Evolutionary conservation across 768 basidiomycete genomes (phyloP).

Genomic region (Podaxis carcinomalis): DNA sequence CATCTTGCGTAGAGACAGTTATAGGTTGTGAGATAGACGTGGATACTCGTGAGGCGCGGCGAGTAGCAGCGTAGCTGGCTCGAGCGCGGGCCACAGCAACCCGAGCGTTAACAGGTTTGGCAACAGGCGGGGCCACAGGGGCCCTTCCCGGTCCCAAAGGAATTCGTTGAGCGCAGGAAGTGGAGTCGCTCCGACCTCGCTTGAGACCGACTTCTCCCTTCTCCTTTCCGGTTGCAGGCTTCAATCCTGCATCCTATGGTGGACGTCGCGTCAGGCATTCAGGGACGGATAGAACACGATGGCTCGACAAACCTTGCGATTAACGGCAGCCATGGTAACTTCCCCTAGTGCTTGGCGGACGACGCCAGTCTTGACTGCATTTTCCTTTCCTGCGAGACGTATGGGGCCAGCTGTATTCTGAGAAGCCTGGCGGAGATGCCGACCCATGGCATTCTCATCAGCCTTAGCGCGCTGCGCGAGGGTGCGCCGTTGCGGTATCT

Average conservation of each 20-base stretch:
- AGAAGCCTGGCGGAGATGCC: conserved; percentile 61
- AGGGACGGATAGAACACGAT: conserved; percentile 1
- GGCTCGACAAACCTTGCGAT: conserved; percentile 58
- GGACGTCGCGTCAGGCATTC: background rate
- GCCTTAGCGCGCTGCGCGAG: conserved; percentile 63
- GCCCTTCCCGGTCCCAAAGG: conserved; percentile 59
- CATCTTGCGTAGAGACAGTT: conserved; percentile 33
- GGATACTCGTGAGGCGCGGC: conserved; percentile 37
- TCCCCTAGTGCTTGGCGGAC: conserved; percentile 77
- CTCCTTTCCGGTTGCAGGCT: conserved; percentile 49
- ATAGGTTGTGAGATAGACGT: conserved; percentile 30
- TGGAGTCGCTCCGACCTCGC: conserved; percentile 63
- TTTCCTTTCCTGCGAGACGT: conserved; percentile 47
- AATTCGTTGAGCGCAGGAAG: conserved; percentile 62
- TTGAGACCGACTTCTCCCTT: conserved; percentile 66
- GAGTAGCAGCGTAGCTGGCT: conserved; percentile 18
- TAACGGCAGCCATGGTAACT: conserved; percentile 74
- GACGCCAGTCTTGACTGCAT: conserved; percentile 46
- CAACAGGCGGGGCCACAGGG: conserved; percentile 38
- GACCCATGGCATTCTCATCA: conserved; percentile 75
- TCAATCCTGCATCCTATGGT: conserved; percentile 42
- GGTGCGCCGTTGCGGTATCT: conserved; percentile 70
- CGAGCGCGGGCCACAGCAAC: conserved; percentile 20
- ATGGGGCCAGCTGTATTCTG: conserved; percentile 43
- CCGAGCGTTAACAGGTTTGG: conserved; percentile 34